Conservation (phyloP, 805 yeast genomes). For the Wickerhamiella cacticola region DNA sequence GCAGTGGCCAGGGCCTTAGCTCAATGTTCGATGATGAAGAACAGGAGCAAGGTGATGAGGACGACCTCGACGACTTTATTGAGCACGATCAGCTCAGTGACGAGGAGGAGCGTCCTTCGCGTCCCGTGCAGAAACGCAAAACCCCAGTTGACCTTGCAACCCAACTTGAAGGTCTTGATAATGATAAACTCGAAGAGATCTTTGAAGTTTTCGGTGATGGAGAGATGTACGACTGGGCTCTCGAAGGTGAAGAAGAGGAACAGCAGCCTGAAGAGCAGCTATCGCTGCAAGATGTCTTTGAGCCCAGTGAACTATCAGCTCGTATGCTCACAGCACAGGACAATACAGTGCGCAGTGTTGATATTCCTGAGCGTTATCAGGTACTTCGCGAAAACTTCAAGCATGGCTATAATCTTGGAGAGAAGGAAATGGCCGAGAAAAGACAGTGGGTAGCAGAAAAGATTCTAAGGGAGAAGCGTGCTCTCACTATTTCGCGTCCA, state of each 20-base stretch:
- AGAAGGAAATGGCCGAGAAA: slow-evolving; percentile 58
- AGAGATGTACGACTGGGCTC: slow-evolving; percentile 94
- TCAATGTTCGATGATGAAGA: slow-evolving; percentile 62
- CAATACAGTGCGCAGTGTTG: slow-evolving; percentile 72
- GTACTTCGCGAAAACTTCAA: slow-evolving; percentile 54
- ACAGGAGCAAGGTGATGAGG: slow-evolving; percentile 30
- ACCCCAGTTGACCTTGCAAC: slow-evolving; percentile 19
- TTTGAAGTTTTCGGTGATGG: slow-evolving; percentile 96
- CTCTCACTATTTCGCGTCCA: slow-evolving; percentile 31
- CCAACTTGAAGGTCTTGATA: slow-evolving; percentile 45
- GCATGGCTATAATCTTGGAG: slow-evolving; percentile 51
- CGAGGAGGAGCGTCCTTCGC: slow-evolving; percentile 38
- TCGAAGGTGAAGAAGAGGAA: slow-evolving; percentile 70
- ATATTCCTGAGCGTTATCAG: slow-evolving; percentile 88
- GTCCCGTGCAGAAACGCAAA: slow-evolving; percentile 13
- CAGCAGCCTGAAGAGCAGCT: slow-evolving; percentile 33
- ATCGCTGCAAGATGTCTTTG: slow-evolving; percentile 80
- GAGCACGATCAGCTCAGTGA: slow-evolving; percentile 95
- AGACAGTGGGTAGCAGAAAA: slow-evolving; percentile 69
- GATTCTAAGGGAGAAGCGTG: slow-evolving; percentile 45
- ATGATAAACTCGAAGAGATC: slow-evolving; percentile 84
- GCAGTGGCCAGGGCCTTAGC: slow-evolving; percentile 31
- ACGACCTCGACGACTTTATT: slow-evolving; percentile 45
- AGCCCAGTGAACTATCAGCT: slow-evolving; percentile 82
- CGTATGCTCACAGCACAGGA: slow-evolving; percentile 87